Percentiles rank a stretch among this genome's conserved stretches.
Conservation (phyloP, 2,329 filamentous ascomycete genomes). For the Stachybotrys chlorohalonatus region DNA sequence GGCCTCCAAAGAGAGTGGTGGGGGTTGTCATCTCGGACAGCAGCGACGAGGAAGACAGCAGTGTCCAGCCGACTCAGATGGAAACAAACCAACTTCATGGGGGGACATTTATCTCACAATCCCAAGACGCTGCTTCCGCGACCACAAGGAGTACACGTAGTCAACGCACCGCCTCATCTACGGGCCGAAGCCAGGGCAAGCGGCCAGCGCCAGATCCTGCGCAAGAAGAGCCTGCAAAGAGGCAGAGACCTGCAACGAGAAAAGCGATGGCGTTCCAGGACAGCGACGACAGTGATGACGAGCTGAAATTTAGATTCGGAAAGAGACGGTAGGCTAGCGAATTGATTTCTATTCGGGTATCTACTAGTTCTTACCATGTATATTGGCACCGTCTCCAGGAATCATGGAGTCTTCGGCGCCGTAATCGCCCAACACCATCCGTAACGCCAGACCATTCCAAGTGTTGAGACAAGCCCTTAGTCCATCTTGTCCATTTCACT, state of each 20-base stretch:
- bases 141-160: slow-evolving; percentile 18
- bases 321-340: slow-evolving; percentile 30
- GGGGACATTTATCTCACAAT: neutral
- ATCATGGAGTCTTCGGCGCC: no score
- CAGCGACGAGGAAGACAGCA: slow-evolving; percentile 22
- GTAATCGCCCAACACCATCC: neutral
- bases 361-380: slow-evolving; percentile 14
- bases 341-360: slow-evolving; percentile 16
- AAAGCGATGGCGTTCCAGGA: slow-evolving; percentile 24
- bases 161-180: slow-evolving; percentile 14
- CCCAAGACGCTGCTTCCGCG: slow-evolving; percentile 10
- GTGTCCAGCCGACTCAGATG: slow-evolving; percentile 1
- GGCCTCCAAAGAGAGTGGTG: slow-evolving; percentile 8
- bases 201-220: slow-evolving; percentile 20
- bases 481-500: slow-evolving; percentile 54
- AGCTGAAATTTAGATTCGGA: slow-evolving; percentile 47
- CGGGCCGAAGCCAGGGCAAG: slow-evolving; percentile 18
- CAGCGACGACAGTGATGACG: slow-evolving; percentile 45
- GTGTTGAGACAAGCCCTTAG: slow-evolving; percentile 17
- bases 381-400: no score
- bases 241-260: slow-evolving; percentile 20
- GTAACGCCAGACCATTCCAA: neutral
- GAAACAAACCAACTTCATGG: neutral
- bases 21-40: slow-evolving; percentile 24
- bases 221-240: slow-evolving; percentile 20